Percentiles rank a stretch among this genome's conserved stretches.
These are phyloP conservation scores for Lichtheimia hyalospora DNA, from an alignment of 371 early-diverging fungal species.

Conservation along the genomic window DNA sequence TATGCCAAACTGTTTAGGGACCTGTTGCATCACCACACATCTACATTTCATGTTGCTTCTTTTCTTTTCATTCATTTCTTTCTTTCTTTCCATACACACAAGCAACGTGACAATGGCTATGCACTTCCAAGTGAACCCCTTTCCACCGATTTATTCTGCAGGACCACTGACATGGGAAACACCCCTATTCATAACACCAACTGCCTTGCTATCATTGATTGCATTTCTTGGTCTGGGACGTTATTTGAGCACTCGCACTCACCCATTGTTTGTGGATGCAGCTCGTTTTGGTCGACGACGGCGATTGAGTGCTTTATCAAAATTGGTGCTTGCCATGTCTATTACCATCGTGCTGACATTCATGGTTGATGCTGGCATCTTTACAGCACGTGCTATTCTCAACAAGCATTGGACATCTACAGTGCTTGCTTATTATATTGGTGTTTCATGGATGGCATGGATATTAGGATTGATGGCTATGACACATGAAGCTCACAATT, in stretches of 20 bases:
- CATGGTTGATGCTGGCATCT: conserved; percentile 26
- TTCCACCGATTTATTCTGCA: conserved; percentile 27
- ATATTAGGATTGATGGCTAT: conserved; percentile 19
- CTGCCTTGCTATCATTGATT: conserved; percentile 19
- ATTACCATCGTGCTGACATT: conserved; percentile 20
- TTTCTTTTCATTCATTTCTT: neutral
- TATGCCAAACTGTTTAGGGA: too few relatives aligned
- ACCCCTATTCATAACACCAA: conserved; percentile 26
- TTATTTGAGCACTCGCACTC: conserved; percentile 18
- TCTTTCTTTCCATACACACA: neutral
- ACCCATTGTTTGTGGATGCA: conserved; percentile 2
- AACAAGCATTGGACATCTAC: conserved; percentile 26
- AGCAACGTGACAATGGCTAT: neutral
- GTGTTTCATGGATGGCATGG: conserved; percentile 39
- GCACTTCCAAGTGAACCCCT: conserved; percentile 4
- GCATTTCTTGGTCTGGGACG: conserved; percentile 24
- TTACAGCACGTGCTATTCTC: conserved; percentile 27
- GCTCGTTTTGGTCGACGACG: conserved; percentile 3
- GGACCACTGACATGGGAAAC: conserved; percentile 26
- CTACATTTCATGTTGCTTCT: neutral
- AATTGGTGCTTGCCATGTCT: conserved; percentile 22
- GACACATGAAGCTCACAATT: conserved; percentile 33
- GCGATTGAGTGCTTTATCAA: conserved; percentile 23
- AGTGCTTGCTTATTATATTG: conserved; percentile 35
- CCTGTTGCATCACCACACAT: too few relatives aligned